phyloP scores from a whole-genome alignment of 176 grass and related monocot genomes.

The Oryza meridionalis region DNA sequence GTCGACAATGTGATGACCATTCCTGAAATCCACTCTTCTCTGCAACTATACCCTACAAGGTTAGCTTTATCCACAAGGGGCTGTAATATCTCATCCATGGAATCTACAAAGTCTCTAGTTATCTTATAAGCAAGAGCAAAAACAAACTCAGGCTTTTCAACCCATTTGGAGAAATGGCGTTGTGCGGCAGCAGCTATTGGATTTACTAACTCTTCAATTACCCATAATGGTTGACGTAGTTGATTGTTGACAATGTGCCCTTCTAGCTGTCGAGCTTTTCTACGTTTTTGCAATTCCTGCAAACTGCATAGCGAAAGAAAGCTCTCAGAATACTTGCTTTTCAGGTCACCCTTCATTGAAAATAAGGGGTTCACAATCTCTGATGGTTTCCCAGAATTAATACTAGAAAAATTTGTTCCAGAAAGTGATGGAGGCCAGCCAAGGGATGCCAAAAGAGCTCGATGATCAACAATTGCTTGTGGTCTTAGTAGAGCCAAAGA shows the following conservation, averaged over 20 bases:
- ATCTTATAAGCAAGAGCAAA: constrained; percentile 95
- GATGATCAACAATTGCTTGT: constrained; percentile 93
- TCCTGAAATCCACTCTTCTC: constrained; percentile 91
- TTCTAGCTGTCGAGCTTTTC: constrained; percentile 78
- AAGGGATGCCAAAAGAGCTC: constrained; percentile 72
- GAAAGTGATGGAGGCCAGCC: constrained; percentile 79
- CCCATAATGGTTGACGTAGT: constrained; percentile 79
- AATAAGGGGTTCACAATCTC: constrained; percentile 80
- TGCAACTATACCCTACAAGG: constrained; percentile 92
- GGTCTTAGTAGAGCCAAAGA: constrained; percentile 90
- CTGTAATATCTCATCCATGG: constrained; percentile 92
- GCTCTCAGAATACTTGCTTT: constrained; percentile 83
- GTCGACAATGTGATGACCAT: constrained; percentile 72
- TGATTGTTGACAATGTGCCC: constrained; percentile 67
- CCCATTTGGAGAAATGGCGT: constrained; percentile 87
- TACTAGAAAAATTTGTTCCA: constrained; percentile 61
- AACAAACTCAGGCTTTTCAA: constrained; percentile 83
- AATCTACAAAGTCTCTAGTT: constrained; percentile 80
- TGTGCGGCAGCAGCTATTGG: constrained; percentile 71
- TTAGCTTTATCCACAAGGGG: constrained; percentile 91
- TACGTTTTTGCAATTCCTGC: constrained; percentile 83
- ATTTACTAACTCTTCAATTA: constrained; percentile 91
- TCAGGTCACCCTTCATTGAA: constrained; percentile 73
- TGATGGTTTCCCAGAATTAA: constrained; percentile 44
- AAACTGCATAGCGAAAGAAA: constrained; percentile 82